Conservation (phyloP, 192 early-diverging fungal genomes). For the Rhizophagus sp. region DNA sequence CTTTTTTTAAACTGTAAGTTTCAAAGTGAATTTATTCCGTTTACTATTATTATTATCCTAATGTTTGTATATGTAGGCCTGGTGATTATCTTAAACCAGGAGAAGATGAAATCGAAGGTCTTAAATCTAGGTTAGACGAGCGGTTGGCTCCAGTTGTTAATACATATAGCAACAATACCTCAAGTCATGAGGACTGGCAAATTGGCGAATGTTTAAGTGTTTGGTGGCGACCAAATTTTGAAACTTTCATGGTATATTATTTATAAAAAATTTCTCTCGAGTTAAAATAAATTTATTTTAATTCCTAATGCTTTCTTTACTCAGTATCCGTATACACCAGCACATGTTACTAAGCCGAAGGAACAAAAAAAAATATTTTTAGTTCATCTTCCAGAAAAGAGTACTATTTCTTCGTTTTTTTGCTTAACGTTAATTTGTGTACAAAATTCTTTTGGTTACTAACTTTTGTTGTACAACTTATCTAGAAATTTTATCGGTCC, state of each 20-base stretch:
- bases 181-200: conserved; percentile 59
- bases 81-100: conserved; percentile 73
- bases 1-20: conserved; percentile 73
- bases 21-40: not conserved
- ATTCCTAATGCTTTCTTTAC: conserved; percentile 1
- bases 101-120: conserved; percentile 71
- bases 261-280: not conserved
- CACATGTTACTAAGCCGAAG: conserved; percentile 77
- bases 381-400: conserved; percentile 71
- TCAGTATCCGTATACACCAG: conserved; percentile 78
- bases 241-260: conserved; percentile 65
- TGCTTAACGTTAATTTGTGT: not conserved
- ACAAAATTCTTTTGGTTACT: not conserved
- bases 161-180: conserved; percentile 31
- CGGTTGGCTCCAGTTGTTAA: conserved; percentile 50
- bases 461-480: not conserved
- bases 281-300: not conserved
- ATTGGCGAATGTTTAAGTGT: conserved; percentile 70
- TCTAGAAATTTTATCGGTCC: conserved; percentile 67
- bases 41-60: not conserved
- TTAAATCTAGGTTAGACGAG: conserved; percentile 60
- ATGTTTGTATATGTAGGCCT: conserved; percentile 46
- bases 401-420: conserved; percentile 39
- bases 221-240: conserved; percentile 81
- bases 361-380: conserved; percentile 75